Evolutionary conservation across 2,329 filamentous ascomycete genomes (phyloP), one percentile per base, ranked within the genome.

Genomic region (Colletotrichum zoysiae): DNA sequence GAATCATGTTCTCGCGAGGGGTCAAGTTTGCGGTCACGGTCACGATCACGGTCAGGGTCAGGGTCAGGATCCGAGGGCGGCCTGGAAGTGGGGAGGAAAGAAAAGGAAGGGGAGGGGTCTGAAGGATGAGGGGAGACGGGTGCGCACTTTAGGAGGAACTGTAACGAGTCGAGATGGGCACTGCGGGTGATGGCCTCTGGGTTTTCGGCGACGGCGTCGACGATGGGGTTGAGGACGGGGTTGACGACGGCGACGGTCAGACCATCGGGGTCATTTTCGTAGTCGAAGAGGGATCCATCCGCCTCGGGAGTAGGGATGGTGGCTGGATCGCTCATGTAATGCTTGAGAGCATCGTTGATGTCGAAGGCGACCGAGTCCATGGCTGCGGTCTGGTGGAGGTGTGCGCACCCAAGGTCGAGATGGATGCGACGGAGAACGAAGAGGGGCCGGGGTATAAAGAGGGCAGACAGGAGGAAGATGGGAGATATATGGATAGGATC

Each of bases 61-160:
- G 57, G 73, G 62, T 48, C 44, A n/a, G 18, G 44, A 18, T 44
- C 20, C 44, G n/a, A n/a, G 44, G 73, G 73, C 63, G 73, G 71
- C 71, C 70, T 67, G 72, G 68, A 78, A n/a, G n/a, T n/a, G 68
- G 70, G 70, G 9, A 9, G 14, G 16, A 64, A 64, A 78, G 80
- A 79, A 65, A 71, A 71, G 30, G 58, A 67, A 73, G 53, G 55
- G 70, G 75, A 76, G 75, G 78, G 79, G 69, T 65, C 63, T 55
- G 69, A 66, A 73, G 53, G 42, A 71, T 75, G 76, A 76, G 78
- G 79, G 83, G 84, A 87, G 80, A 85, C 86, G 83, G 89, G 88
- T 78, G 89, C 94, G 86, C 90, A 98, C 95, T 99, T 99, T 85
- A 99, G 88, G 71, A 99, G 86, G 79, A 97, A 97, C 82, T 98